A percentile compares a stretch with the other conserved stretches of the same genome.
Conservation (phyloP, 768 basidiomycete genomes). For the Epithele typhae region DNA sequence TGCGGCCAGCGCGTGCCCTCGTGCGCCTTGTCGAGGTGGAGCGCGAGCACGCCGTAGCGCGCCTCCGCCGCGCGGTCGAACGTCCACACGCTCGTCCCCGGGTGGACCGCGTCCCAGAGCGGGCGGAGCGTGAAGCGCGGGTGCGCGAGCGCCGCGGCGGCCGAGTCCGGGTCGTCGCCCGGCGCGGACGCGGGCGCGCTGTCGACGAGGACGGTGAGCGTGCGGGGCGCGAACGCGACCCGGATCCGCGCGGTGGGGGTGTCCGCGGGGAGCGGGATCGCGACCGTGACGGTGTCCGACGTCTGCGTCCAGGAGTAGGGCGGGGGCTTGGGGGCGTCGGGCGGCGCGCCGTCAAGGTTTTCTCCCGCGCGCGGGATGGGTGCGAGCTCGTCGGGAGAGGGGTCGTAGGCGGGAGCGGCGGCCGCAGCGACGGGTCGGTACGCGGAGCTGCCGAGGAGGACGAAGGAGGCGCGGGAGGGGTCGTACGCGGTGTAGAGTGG, state of each 20-base stretch:
- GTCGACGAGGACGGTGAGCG: conserved; percentile 61
- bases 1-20: conserved; percentile 84
- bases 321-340: conserved; percentile 44
- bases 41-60: conserved; percentile 64
- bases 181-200: conserved; percentile 24
- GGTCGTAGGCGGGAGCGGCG: conserved; percentile 42
- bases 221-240: conserved; percentile 59
- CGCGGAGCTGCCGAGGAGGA: conserved; percentile 54
- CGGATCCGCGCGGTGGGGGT: conserved; percentile 61
- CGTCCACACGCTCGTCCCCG: conserved; percentile 87
- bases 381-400: conserved; percentile 59
- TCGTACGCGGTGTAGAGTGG: conserved; percentile 56
- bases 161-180: no score
- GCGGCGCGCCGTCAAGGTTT: conserved; percentile 41
- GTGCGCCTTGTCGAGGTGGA: conserved; percentile 85
- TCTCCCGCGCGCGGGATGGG: conserved; percentile 65
- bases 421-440: conserved; percentile 43
- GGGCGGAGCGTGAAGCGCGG: conserved; percentile 59
- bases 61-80: conserved; percentile 78
- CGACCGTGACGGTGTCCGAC: conserved; percentile 75
- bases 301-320: conserved; percentile 96
- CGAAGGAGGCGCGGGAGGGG: conserved; percentile 38
- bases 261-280: conserved; percentile 74
- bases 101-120: conserved; percentile 78
- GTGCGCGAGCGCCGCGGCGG: conserved; percentile 27